These are phyloP conservation scores for Macrophomina phaseolina DNA, from an alignment of 2,329 filamentous ascomycete species.

Conservation along the genomic window DNA sequence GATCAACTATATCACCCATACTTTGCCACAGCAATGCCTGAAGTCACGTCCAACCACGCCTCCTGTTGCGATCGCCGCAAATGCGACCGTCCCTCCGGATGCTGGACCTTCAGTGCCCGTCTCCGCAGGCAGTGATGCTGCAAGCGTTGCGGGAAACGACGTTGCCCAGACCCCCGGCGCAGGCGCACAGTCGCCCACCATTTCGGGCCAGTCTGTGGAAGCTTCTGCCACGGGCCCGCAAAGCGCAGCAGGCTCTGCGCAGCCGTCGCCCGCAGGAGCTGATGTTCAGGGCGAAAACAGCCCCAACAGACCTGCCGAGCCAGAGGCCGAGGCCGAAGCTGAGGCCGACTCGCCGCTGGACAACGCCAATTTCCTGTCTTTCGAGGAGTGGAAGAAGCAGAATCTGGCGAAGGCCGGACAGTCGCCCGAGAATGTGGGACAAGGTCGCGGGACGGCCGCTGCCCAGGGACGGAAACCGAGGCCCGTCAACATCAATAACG, in stretches of 20 bases:
- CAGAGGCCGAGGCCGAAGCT: slow-evolving; percentile 49
- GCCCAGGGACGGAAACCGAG: slow-evolving; percentile 56
- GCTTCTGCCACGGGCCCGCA: background rate
- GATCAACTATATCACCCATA: slow-evolving; percentile 83
- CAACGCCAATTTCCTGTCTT: slow-evolving; percentile 87
- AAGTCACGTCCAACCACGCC: slow-evolving; percentile 61
- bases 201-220: background rate
- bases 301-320: background rate
- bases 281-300: background rate
- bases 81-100: slow-evolving; percentile 11
- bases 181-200: slow-evolving; percentile 20
- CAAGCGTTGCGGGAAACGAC: slow-evolving; percentile 25
- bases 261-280: slow-evolving; percentile 17
- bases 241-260: slow-evolving; percentile 19
- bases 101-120: background rate
- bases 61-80: slow-evolving; percentile 1
- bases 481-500: slow-evolving; percentile 65
- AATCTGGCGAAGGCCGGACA: slow-evolving; percentile 87
- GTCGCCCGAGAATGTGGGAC: slow-evolving; percentile 70
- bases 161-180: slow-evolving; percentile 12
- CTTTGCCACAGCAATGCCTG: slow-evolving; percentile 76
- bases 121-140: background rate
- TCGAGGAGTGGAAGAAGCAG: slow-evolving; percentile 97
- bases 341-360: slow-evolving; percentile 72
- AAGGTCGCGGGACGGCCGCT: slow-evolving; percentile 55